phyloP scores from a whole-genome alignment of 2,329 filamentous ascomycete genomes.

The Exophiala oligosperma region DNA sequence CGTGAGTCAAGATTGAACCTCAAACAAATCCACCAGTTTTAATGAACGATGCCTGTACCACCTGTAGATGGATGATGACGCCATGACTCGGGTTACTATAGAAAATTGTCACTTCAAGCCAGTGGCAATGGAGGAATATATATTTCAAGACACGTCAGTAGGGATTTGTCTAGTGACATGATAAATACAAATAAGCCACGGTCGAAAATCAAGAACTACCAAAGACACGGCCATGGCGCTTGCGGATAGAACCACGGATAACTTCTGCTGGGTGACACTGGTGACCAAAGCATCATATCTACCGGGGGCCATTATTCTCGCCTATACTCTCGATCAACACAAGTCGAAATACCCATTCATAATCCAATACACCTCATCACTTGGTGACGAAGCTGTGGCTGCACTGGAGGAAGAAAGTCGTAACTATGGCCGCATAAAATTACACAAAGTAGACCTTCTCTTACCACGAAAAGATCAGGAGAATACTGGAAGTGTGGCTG shows the following conservation, averaged over 20 bases:
- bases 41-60: too few species aligned
- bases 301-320: constrained; percentile 52
- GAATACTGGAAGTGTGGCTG: constrained; percentile 46
- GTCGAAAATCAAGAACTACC: too few species aligned
- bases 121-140: too few species aligned
- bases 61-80: constrained; percentile 5
- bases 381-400: constrained; percentile 41
- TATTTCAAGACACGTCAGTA: too few species aligned
- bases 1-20: too few species aligned
- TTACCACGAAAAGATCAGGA: constrained; percentile 36
- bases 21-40: too few species aligned
- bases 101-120: too few species aligned
- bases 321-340: constrained; percentile 50
- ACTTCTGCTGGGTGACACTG: constrained; percentile 50
- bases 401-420: constrained; percentile 45
- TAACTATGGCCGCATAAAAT: constrained; percentile 40
- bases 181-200: too few species aligned
- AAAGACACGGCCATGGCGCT: background rate
- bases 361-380: constrained; percentile 49
- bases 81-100: constrained; percentile 5
- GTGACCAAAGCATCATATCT: constrained; percentile 55
- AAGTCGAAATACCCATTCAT: constrained; percentile 49
- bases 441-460: constrained; percentile 43
- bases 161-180: too few species aligned
- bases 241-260: constrained; percentile 4